Evolutionary conservation across 2,329 filamentous ascomycete genomes (phyloP), one percentile per base, ranked within the genome.

Genomic region (Torrubiellomyces zombiae): DNA sequence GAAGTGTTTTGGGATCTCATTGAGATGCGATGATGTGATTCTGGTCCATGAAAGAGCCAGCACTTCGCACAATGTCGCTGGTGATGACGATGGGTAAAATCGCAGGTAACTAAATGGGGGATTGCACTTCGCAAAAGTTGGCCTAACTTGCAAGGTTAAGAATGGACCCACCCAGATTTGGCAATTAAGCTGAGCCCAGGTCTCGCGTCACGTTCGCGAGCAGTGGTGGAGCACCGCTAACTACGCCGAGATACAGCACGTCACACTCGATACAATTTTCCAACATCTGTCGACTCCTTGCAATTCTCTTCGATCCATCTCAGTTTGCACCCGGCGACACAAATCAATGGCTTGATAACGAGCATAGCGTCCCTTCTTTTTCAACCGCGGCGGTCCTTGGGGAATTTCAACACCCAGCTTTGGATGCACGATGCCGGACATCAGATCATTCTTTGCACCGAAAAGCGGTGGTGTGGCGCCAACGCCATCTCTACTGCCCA

Each of bases 361-460:
- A 42, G 30, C 25, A 17, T 18, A 16, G 9, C 14, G 24, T 30
- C 18, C 21, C 15, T 22, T 18, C 27, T 19, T 24, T 20, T 21
- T 12, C 15, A 28, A 20, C 9, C 10, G 33, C 11, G 9, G 11
- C 25, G 23, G 21, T 21, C 16, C 26, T 25, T 28, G 26, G 17
- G 8, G 19, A 9, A 28, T 28, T 18, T 21, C 15, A 30, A 15
- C 16, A 26, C 29, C 21, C 16, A 14, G 21, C 16, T 5, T 16
- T 6, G 13, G 11, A 9, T 4, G 14, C 28, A 33, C 32, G 33
- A 92, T 93, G 83, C 71, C 83, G 34, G 86, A 95, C 52, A 95
- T 94, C 43, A 68, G 85, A 44, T 82, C 64, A 39, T 95, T 94
- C 54, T 94, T 95, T 57, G 73, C 76, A 28, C 71, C 77, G 32